A percentile compares a stretch with the other conserved stretches of the same genome.
Evolutionary conservation across 2,329 filamentous ascomycete species (phyloP).

Genomic region (Neopestalotiopsis sp.): DNA sequence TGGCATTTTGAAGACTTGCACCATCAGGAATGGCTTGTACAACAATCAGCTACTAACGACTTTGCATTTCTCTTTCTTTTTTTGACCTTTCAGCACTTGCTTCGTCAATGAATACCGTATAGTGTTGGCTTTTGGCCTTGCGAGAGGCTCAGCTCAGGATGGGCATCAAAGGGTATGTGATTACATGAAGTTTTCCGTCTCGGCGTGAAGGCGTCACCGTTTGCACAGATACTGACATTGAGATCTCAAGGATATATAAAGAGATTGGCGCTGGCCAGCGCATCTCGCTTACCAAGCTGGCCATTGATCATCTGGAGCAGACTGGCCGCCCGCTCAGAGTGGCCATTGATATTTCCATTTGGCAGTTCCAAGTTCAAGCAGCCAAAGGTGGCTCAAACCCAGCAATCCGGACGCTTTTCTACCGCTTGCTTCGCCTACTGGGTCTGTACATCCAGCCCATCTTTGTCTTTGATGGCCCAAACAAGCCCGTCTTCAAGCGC

Average conservation of each 20-base stretch:
- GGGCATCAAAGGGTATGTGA: constrained; percentile 68
- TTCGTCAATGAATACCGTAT: background rate
- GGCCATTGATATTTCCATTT: constrained; percentile 94
- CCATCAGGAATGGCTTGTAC: background rate
- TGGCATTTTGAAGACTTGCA: background rate
- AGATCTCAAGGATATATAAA: constrained; percentile 74
- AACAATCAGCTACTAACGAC: background rate
- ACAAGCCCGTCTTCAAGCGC: constrained; percentile 86
- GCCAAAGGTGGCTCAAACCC: constrained; percentile 88
- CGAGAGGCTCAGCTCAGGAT: constrained; percentile 42
- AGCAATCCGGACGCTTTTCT: constrained; percentile 89
- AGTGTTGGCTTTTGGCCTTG: constrained; percentile 7
- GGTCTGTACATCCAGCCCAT: constrained; percentile 81
- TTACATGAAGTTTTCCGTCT: background rate
- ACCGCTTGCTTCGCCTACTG: constrained; percentile 80
- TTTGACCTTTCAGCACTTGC: background rate
- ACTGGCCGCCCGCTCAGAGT: constrained; percentile 78
- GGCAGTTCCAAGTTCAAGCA: constrained; percentile 92
- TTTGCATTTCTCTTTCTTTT: background rate
- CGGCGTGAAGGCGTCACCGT: constrained; percentile 17
- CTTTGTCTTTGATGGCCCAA: constrained; percentile 88
- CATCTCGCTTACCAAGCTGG: constrained; percentile 81
- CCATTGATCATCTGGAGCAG: constrained; percentile 75
- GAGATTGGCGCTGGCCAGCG: constrained; percentile 84
- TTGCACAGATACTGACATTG: constrained; percentile 22